phyloP scores from a whole-genome alignment of 306 rosid species.

The Castanea crenata region DNA sequence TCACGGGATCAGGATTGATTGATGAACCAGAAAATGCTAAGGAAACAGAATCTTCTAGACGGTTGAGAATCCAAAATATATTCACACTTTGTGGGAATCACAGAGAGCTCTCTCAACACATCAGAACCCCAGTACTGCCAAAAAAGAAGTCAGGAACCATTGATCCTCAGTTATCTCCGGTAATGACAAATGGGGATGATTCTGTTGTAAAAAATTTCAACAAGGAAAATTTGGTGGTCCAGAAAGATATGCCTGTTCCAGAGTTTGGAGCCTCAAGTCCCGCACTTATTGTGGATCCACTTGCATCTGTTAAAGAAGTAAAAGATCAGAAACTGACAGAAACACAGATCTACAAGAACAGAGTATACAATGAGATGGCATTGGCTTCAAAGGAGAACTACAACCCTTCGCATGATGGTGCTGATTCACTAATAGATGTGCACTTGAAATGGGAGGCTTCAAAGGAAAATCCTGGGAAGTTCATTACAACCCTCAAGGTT shows the following conservation, averaged over 20 bases:
- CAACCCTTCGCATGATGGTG: slow-evolving; percentile 10
- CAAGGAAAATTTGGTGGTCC: slow-evolving; percentile 44
- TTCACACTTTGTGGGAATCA: slow-evolving; percentile 94
- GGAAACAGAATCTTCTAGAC: slow-evolving; percentile 44
- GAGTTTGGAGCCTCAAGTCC: not conserved
- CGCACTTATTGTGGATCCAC: not conserved
- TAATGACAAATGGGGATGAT: slow-evolving; percentile 35
- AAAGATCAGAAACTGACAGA: not conserved
- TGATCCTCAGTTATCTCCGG: slow-evolving; percentile 32
- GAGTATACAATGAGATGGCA: not conserved
- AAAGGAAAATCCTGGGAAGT: slow-evolving; percentile 26
- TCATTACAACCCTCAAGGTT: slow-evolving; percentile 1
- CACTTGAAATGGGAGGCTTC: slow-evolving; percentile 27
- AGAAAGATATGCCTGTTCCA: not conserved
- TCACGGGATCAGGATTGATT: slow-evolving; percentile 18
- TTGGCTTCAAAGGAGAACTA: slow-evolving; percentile 25
- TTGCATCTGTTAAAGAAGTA: not conserved
- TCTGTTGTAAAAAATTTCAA: slow-evolving; percentile 24
- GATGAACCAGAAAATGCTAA: slow-evolving; percentile 23
- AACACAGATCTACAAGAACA: not conserved
- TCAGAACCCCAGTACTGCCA: slow-evolving; percentile 41
- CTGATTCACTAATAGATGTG: slow-evolving; percentile 12
- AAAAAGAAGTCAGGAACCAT: slow-evolving; percentile 30
- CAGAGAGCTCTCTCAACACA: slow-evolving; percentile 72
- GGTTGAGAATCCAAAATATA: slow-evolving; percentile 71